Conservation (phyloP, 2,329 filamentous ascomycete genomes). For the Fusarium zealandicum region DNA sequence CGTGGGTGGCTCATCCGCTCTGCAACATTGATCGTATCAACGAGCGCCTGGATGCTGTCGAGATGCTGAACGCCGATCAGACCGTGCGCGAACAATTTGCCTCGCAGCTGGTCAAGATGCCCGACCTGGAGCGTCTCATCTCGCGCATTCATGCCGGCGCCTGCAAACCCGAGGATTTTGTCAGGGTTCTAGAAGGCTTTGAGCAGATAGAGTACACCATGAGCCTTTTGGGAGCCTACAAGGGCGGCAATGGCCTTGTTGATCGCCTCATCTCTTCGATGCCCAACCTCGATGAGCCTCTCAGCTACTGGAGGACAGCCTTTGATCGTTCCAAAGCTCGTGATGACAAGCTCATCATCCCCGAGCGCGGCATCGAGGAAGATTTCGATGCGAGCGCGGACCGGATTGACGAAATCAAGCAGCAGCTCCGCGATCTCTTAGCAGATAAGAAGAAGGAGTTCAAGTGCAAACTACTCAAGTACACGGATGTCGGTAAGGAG, state of each 20-base stretch:
- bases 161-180: slow-evolving; percentile 92
- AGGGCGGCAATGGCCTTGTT: slow-evolving; percentile 82
- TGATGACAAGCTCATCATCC: slow-evolving; percentile 82
- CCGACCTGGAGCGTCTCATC: slow-evolving; percentile 91
- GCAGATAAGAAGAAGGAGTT: slow-evolving; percentile 75
- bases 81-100: slow-evolving; percentile 86
- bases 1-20: slow-evolving; percentile 96
- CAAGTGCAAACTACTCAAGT: slow-evolving; percentile 76
- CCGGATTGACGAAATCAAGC: slow-evolving; percentile 76
- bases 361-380: slow-evolving; percentile 84
- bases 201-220: slow-evolving; percentile 98
- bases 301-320: slow-evolving; percentile 88
- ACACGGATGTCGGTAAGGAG: slow-evolving; percentile 90
- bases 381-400: slow-evolving; percentile 89
- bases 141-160: slow-evolving; percentile 91
- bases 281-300: slow-evolving; percentile 78
- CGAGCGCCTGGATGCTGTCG: slow-evolving; percentile 90
- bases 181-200: slow-evolving; percentile 92
- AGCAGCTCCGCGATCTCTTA: slow-evolving; percentile 74
- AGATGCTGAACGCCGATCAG: slow-evolving; percentile 85
- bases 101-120: slow-evolving; percentile 86
- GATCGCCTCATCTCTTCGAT: slow-evolving; percentile 83
- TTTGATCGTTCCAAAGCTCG: slow-evolving; percentile 85
- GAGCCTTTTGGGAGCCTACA: slow-evolving; percentile 75
- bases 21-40: slow-evolving; percentile 89